Percentiles rank a stretch among this genome's conserved stretches.
These are phyloP conservation scores for Silybum marianum DNA, from an alignment of 129 eudicot genomes.

Conservation along the genomic window DNA sequence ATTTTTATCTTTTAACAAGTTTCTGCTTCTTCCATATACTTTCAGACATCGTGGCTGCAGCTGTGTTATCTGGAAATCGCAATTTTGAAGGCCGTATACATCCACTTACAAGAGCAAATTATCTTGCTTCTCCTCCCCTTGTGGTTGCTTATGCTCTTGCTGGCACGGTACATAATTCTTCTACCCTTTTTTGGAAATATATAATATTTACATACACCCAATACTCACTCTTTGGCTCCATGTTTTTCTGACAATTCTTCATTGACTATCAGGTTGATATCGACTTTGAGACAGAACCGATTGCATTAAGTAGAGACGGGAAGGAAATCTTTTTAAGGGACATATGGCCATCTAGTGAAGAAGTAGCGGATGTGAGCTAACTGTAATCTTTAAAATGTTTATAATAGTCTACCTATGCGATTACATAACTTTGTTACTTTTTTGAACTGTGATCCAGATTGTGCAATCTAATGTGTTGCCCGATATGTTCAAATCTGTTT, in stretches of 20 bases:
- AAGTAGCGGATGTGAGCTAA: conserved; percentile 27
- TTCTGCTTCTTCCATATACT: not conserved
- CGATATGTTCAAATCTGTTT: conserved; percentile 32
- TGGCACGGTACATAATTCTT: conserved; percentile 18
- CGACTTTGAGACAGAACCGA: conserved; percentile 28
- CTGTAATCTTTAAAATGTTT: not conserved
- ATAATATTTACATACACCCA: not conserved
- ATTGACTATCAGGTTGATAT: conserved; percentile 11
- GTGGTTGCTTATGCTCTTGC: conserved; percentile 41
- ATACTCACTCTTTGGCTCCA: too few species aligned
- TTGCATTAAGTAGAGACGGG: conserved; percentile 12
- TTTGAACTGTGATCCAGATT: conserved; percentile 10
- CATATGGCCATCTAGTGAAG: conserved; percentile 37
- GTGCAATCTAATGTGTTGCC: conserved; percentile 32
- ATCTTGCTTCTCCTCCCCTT: conserved; percentile 35
- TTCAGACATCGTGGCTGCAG: conserved; percentile 26
- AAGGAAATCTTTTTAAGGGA: conserved; percentile 17
- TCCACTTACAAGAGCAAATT: conserved; percentile 36
- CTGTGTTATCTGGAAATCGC: conserved; percentile 34
- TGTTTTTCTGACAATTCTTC: not conserved
- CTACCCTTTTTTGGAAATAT: not conserved
- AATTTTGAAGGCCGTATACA: conserved; percentile 36
- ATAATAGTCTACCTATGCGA: not conserved
- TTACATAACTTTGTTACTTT: not conserved
- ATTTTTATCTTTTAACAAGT: not conserved